Evolutionary conservation across 2,329 filamentous ascomycete genomes (phyloP).

Genomic region (Diplodia scrobiculata): DNA sequence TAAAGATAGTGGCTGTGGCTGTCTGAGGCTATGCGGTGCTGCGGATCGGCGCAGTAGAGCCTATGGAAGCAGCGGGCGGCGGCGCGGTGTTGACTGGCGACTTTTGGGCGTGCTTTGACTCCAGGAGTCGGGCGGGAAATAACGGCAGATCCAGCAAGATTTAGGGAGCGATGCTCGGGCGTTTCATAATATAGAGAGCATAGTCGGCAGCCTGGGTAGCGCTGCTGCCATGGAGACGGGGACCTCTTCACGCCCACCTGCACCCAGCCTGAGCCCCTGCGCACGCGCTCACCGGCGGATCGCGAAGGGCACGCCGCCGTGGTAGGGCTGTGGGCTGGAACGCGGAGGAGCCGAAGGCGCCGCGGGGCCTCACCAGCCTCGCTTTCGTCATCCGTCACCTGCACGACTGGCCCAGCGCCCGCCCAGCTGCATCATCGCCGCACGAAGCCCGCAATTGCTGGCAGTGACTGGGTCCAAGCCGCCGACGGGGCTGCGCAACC

Average conservation of each 20-base stretch:
- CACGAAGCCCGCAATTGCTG: neutral
- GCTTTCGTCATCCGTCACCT: constrained; percentile 10
- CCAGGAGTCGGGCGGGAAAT: constrained; percentile 25
- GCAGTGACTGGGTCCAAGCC: constrained; percentile 15
- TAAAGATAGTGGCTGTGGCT: constrained; percentile 29
- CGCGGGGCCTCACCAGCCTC: neutral
- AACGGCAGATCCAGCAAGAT: constrained; percentile 22
- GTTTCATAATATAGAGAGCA: constrained; percentile 27
- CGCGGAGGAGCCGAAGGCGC: constrained; percentile 16
- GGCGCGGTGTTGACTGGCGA: constrained; percentile 14
- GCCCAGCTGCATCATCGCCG: constrained; percentile 13
- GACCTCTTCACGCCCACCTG: constrained; percentile 14
- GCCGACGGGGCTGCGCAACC: neutral
- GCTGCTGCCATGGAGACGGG: constrained; percentile 28
- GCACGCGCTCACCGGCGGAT: constrained; percentile 22
- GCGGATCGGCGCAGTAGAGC: constrained; percentile 14
- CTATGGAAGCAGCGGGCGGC: constrained; percentile 13
- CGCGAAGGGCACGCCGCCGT: constrained; percentile 12
- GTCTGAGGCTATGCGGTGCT: constrained; percentile 23
- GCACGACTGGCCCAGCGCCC: constrained; percentile 2
- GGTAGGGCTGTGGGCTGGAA: constrained; percentile 29
- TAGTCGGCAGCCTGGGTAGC: constrained; percentile 17
- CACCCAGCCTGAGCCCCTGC: constrained; percentile 10
- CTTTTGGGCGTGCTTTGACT: constrained; percentile 12
- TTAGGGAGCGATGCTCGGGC: constrained; percentile 29